A percentile compares a stretch with the other conserved stretches of the same genome.
Conservation (phyloP, 495 filamentous ascomycete species). For the Choiromyces venosus region DNA sequence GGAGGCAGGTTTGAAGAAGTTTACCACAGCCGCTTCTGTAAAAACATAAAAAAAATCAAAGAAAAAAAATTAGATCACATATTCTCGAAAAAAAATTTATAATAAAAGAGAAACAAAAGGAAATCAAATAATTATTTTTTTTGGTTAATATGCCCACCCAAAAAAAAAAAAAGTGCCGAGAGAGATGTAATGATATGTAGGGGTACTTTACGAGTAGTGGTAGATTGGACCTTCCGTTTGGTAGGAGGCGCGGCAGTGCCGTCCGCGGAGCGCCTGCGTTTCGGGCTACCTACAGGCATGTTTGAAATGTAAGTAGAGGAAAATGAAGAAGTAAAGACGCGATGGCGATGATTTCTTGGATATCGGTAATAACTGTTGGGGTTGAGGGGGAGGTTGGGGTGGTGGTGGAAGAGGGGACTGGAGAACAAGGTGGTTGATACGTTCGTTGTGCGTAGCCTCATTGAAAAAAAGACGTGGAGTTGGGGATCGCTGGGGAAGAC, state of each 20-base stretch:
- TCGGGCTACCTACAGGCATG: slow-evolving; percentile 18
- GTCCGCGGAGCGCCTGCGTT: slow-evolving; percentile 17
- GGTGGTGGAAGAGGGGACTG: not conserved
- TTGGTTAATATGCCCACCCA: not conserved
- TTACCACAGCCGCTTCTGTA: slow-evolving; percentile 63
- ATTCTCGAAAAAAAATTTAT: not conserved
- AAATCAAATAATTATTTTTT: not conserved
- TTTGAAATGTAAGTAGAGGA: not conserved
- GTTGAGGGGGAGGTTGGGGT: not conserved
- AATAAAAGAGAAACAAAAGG: not conserved
- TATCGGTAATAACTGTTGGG: not conserved
- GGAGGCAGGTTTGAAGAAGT: slow-evolving; percentile 83
- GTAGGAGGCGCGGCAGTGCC: not conserved
- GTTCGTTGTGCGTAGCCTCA: not conserved
- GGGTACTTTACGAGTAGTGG: slow-evolving; percentile 15
- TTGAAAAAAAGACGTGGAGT: not conserved
- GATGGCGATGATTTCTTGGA: not conserved
- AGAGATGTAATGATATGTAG: not conserved
- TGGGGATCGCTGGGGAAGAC: not conserved
- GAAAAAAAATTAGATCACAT: slow-evolving; percentile 30
- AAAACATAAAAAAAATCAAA: slow-evolving; percentile 9
- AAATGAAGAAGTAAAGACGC: not conserved
- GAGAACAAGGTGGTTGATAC: not conserved
- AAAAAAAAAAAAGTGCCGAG: not conserved
- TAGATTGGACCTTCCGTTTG: slow-evolving; percentile 25